Evolutionary conservation across 164 flowering plant genomes (phyloP), one percentile per base, ranked within the genome.

Genomic region (Dillenia turbinata): DNA sequence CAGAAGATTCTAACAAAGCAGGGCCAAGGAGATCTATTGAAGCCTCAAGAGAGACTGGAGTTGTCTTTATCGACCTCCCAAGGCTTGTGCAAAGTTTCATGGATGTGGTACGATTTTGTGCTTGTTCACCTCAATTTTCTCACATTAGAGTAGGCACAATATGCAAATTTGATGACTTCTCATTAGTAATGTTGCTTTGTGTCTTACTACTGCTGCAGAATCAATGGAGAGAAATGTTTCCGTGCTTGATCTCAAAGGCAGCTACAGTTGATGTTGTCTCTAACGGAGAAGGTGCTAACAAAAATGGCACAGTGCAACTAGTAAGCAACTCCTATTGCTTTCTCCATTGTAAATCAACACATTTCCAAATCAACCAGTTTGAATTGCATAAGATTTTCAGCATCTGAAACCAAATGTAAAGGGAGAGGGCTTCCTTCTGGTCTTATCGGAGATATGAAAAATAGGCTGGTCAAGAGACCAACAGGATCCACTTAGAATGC

Each of bases 221-320:
- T 71, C 96, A 85, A 75, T 95, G 97, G 97, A 90, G 85, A 77
- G 96, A 92, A 64, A 85, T 95, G 92, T 92, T 95, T 64, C 91
- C 98, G 15, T 77, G 82, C 76, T 53, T 92, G 79, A 78, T 95
- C 60, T 81, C 99, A 14, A 95, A 95, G 74, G 99, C 98, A 43
- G 90, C 96, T 10, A 88, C 84, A 1, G 85, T 95, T 19, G 97
- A 95, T 69, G 81, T 83, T 24, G 79, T 95, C 17, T 51, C 76
- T 73, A 70, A 53, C 55, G 99, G 99, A 9, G 97, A 90, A 77
- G 94, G 85, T n/a, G 65, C 73, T 9, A 78, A 60, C 22, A 82
- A 66, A 74, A 64, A 86, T 61, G 97, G 98, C 2, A 85, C 91
- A 1, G 77, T 83, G 3, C 99, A 84, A 65, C 65, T 95, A 79